Base-by-base conservation (phyloP, 148 eudicot species). In the Persicaria tinctoria region DNA sequence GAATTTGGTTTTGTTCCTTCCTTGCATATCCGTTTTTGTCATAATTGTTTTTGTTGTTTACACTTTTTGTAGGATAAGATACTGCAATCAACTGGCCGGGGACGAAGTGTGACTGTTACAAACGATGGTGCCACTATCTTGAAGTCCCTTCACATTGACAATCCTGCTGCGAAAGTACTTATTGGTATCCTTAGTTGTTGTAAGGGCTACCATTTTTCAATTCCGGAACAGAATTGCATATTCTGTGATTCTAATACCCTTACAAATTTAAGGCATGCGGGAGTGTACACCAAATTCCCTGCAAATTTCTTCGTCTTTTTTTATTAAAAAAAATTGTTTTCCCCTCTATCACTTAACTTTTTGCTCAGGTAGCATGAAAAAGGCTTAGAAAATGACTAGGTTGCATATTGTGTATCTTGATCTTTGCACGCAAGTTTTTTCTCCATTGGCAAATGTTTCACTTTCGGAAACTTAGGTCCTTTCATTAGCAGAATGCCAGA, bases 161-260 rank as follows among this genome's bases (percentile, higher is more conserved):
- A 90, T 78, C 91, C 99, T 55, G 96, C 99, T 70, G 97, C 99
- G 75, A 95, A 95, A 89, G 99, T 95, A 73, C 99, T 95, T 78
- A 81, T 95, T 73, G 99, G 99, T 95, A 92, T 90, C 89, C 90
- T 87, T 84, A 32, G 68, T 27, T 23, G 12, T 62, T 3, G 16
- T 38, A 27, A 32, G 45, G 53, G 68, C 12, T 63, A 45, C 68
- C 16, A 63, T 63, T 17, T 57, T 5, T 57, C 5, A 17, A 18
- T 57, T 57, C 20, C 27, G 68, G 46, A 27, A 9, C n/a, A 9
- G 44, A 62, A 38, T 53, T 12, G 4, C 56, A 2, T 53, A 12
- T 0, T 53, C 1, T 53, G 2, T 51, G 14, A 13, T 51, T 12
- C 14, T 51, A 51, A 51, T 5, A 3, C n/a, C 0, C 12, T 11